Base-by-base conservation (phyloP, 2,329 filamentous ascomycete species). In the Chrysosporium keratinophilum region DNA sequence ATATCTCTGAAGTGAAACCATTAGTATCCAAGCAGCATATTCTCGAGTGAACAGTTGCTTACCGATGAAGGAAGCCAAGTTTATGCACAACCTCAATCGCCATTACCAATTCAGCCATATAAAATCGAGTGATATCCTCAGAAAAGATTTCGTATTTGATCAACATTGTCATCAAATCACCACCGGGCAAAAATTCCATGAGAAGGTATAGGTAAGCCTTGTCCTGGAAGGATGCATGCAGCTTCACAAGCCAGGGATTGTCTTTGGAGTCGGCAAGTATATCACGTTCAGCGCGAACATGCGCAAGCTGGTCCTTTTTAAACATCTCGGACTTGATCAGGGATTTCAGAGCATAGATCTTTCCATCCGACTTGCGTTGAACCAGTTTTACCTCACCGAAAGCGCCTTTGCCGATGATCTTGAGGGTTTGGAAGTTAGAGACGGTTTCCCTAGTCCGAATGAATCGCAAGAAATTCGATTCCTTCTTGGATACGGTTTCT, bases 61-160 rank as follows among this genome's bases (percentile, higher is more conserved):
- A 95, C 90, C 93, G 88, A 76, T 98, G 93, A 59, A 98, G 95
- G 74, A 96, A 98, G 58, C 93, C 93, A 60, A 97, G 80, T 70
- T 95, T 95, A 73, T 98, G 93, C 41, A 98, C 93, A 12, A 93
- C 93, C 67, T 98, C 93, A 61, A 98, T 97, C n/a, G 93, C 93
- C 66, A 97, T 79, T 20, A 95, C 88, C 63, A 97, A 91, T 71
- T 98, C 91, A 20, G 93, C 93, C 81, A 98, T 98, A 73, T 98
- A 98, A 73, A 98, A 98, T 15, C 93, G 83, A 31, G 93, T 98
- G 61, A 98, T 97, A 62, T 98, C 93, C 70, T 97, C 91, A 0
- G 89, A 95, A 71, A 98, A 98, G 69, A 98, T 96, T 70, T 98
- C 93, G 67, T 98, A 98, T 78, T 97, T 98, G 76, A 98, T 98